phyloP scores from a whole-genome alignment of 2,329 filamentous ascomycete genomes.

The Ceratocystis alfenasii region DNA sequence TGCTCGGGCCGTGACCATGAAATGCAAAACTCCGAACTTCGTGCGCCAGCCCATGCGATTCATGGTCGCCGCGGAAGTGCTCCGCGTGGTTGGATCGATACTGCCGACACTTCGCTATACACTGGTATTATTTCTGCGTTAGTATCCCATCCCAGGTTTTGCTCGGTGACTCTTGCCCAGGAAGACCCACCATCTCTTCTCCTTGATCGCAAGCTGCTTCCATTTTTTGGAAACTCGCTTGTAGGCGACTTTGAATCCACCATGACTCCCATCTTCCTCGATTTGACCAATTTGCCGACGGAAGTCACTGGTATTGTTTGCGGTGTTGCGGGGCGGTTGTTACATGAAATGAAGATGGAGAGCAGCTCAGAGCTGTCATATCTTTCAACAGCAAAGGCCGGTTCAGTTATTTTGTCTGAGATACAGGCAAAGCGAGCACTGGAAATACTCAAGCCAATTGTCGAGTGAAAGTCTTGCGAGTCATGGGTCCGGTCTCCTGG shows the following conservation, averaged over 20 bases:
- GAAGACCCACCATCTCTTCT: conserved; percentile 64
- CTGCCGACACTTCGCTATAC: conserved; percentile 52
- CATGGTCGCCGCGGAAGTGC: conserved; percentile 23
- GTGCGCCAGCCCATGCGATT: conserved; percentile 28
- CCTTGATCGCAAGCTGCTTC: conserved; percentile 55
- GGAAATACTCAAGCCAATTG: conserved; percentile 49
- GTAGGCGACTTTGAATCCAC: conserved; percentile 62
- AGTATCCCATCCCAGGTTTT: conserved; percentile 52
- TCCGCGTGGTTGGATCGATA: conserved; percentile 41
- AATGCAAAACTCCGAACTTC: conserved; percentile 21
- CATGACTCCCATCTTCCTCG: conserved; percentile 76
- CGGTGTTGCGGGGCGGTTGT: conserved; percentile 73
- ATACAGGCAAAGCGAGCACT: conserved; percentile 39
- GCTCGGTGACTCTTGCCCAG: conserved; percentile 61
- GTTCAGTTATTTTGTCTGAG: conserved; percentile 68
- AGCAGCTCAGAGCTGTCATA: conserved; percentile 71
- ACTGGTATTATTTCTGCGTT: conserved; percentile 51
- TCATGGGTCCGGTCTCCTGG: not conserved
- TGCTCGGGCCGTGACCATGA: conserved; percentile 54
- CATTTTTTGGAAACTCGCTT: conserved; percentile 58
- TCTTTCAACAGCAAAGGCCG: conserved; percentile 74
- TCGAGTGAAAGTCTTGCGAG: conserved; percentile 29
- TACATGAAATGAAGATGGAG: conserved; percentile 52
- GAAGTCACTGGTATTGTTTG: conserved; percentile 93
- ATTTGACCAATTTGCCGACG: conserved; percentile 66